Base-by-base conservation (phyloP, 2,329 filamentous ascomycete species). In the Ambrosiella beaveri region DNA sequence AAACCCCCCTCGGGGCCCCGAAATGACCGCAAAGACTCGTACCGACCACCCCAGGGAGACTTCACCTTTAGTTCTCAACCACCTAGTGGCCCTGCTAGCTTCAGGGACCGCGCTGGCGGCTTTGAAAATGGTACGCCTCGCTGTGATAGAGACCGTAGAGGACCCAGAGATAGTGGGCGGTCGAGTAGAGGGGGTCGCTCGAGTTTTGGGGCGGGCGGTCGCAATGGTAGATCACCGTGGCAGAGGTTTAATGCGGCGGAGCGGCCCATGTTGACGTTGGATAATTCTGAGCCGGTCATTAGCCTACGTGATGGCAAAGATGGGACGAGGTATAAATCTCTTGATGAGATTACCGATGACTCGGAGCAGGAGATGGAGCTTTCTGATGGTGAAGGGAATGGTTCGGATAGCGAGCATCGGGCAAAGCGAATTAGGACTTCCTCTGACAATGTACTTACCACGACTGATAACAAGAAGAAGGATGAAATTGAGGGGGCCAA, bases 281-380 rank as follows among this genome's bases (percentile, higher is more conserved):
- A 72, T 45, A 66, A 70, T 39, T 67, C 70, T 7, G 63, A 73
- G 12, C 68, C 72, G 0, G 72, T 75, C 52, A 71, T 76, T 49
- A 71, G 73, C 45, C 69, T 79, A 15, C 73, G 72, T 9, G 71
- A 76, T 58, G 52, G 52, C 6, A 69, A 72, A 2, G 71, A 67
- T 1, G 71, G 71, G 5, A 73, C 73, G 11, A 81, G 75, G 50
- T 84, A 77, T 64, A 73, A 74, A 55, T 66, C 76, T 40, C 54
- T 81, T 4, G 76, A 80, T 39, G 75, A 82, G 13, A 68, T 84
- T 35, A 82, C 80, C 0, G 80, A 84, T 62, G 81, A 80, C 62
- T 77, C 79, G 54, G 80, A 84, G 66, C 73, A 79, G 12, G 80
- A 75, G 1, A 84, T 84, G 80, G 80, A 83, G 50, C 77, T 82